Percentiles rank a stretch among this genome's conserved stretches.
phyloP scores from a whole-genome alignment of 2,329 filamentous ascomycete genomes.

The Botrytis squamosa region DNA sequence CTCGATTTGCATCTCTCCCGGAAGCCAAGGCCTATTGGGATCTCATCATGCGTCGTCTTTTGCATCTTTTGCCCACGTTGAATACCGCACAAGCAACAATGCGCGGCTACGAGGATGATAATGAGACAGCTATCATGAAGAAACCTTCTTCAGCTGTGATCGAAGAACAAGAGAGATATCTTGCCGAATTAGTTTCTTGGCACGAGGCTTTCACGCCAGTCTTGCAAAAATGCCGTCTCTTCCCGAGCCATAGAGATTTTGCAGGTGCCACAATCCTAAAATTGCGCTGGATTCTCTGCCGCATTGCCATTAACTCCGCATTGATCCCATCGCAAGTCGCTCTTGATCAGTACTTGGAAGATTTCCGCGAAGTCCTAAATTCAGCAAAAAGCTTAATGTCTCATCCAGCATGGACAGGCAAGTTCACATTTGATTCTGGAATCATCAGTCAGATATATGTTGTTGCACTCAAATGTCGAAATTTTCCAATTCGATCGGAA shows the following conservation, averaged over 20 bases:
- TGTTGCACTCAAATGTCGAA: constrained; percentile 13
- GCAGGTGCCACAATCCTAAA: constrained; percentile 5
- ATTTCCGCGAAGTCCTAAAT: constrained; percentile 5
- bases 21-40: constrained; percentile 8
- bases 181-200: not conserved
- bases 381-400: not conserved
- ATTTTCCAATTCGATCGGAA: not conserved
- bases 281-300: constrained; percentile 6
- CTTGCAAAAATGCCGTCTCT: not conserved
- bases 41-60: constrained; percentile 11
- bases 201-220: constrained; percentile 3
- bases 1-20: not conserved
- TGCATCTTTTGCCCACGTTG: constrained; percentile 1
- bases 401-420: constrained; percentile 3
- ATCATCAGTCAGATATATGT: constrained; percentile 1
- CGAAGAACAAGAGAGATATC: constrained; percentile 4
- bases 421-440: constrained; percentile 1
- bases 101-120: not conserved
- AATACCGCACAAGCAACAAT: not conserved
- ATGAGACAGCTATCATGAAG: not conserved
- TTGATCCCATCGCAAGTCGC: not conserved
- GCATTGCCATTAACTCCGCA: not conserved
- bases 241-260: not conserved
- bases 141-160: not conserved
- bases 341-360: not conserved